Evolutionary conservation across 163 green algal species (phyloP), one percentile per base, ranked within the genome.

Genomic region (Smithsoniella earleae): DNA sequence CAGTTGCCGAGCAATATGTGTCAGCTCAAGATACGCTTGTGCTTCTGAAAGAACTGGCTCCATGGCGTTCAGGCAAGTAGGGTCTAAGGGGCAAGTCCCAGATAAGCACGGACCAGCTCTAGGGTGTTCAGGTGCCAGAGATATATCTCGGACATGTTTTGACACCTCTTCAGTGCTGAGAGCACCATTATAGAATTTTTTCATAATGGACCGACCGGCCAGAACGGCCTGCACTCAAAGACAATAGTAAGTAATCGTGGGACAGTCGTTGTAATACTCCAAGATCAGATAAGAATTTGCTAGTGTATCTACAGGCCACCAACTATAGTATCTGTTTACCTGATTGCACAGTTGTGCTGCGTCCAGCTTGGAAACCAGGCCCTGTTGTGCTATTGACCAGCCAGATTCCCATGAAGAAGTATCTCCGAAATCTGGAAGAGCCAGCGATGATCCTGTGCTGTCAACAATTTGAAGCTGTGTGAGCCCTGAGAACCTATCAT

Each of bases 401-500:
- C 58, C 40, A 31, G 58, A 36, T 33, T 69, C 58, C 58, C 58
- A 69, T 30, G 27, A 43, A 22, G 58, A 30, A n/a, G 30, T 4
- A 16, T 30, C 10, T 5, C 30, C 27, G 25, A 69, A 34, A 13
- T 69, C 58, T 13, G 58, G 58, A 30, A 69, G 25, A 16, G 58
- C 25, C 18, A 69, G 30, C 20, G 31, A 45, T 1, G 4, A 8
- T n/a, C 58, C 58, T n/a, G 20, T 1, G 34, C 43, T 33, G 43
- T 69, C 34, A 37, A 69, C n/a, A 37, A 69, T n/a, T 5, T 30
- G 20, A 18, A 69, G 58, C 25, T 8, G 27, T 5, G 58, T 30
- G 5, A 69, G 25, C 8, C 43, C 58, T 3, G n/a, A 30, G 77
- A 79, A 88, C 44, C 77, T 77, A 2, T 75, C 73, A 3, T 82